Evolutionary conservation across 352 stramenopile species (phyloP).

Genomic region (Peronosclerospora sorghi): DNA sequence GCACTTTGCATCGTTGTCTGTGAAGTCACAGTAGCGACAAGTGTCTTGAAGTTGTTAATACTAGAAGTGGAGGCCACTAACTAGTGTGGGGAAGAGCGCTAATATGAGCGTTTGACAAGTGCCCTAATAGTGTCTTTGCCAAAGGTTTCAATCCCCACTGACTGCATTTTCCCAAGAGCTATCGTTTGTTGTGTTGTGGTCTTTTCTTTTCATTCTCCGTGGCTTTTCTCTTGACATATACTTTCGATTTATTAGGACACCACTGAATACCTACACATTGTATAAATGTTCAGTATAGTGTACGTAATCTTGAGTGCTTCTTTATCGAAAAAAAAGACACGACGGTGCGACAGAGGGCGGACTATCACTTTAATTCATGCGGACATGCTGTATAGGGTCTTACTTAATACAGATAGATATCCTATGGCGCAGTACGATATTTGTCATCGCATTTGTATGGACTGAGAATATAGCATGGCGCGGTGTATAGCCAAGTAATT

Average conservation of each 20-base stretch:
- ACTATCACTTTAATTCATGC: background rate
- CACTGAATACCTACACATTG: no score
- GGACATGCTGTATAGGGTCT: no score
- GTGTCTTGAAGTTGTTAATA: conserved; percentile 5
- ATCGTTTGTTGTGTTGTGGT: conserved; percentile 13
- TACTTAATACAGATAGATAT: no score
- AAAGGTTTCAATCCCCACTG: conserved; percentile 15
- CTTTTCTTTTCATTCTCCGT: background rate
- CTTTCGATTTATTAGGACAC: conserved; percentile 10
- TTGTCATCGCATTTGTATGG: no score
- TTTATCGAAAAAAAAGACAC: no score
- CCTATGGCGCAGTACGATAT: no score
- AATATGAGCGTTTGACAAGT: conserved; percentile 3
- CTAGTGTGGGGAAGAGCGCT: conserved; percentile 16
- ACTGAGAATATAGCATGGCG: no score
- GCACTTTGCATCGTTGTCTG: conserved; percentile 14
- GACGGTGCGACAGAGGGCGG: no score
- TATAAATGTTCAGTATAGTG: no score
- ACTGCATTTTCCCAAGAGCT: conserved; percentile 7
- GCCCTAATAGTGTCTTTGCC: conserved; percentile 5
- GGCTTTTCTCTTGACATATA: no score
- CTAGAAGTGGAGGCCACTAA: conserved; percentile 15
- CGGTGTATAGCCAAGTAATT: no score
- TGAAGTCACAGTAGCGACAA: background rate
- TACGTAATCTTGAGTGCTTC: no score